A percentile compares a stretch with the other conserved stretches of the same genome.
phyloP scores from a whole-genome alignment of 208 protist genomes.

The Spongospora subterranea region DNA sequence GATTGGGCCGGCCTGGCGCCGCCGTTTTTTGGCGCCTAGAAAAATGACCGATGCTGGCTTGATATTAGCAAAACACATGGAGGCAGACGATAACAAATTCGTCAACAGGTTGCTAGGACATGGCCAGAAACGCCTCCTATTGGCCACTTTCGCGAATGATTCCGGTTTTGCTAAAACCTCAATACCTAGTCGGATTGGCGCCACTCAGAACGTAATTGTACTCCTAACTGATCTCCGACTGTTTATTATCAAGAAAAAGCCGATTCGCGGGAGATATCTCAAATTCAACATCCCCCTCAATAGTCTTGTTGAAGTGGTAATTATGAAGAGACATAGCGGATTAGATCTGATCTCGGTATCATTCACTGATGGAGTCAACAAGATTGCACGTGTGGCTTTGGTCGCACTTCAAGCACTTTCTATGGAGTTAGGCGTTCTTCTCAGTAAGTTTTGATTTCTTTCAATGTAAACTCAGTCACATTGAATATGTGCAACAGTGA shows the following conservation, averaged over 20 bases:
- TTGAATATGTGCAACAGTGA: neutral
- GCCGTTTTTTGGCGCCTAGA: no score
- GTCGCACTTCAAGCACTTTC: neutral
- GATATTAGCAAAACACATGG: conserved; percentile 38
- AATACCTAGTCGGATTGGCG: neutral
- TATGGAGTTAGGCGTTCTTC: neutral
- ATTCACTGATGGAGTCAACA: conserved; percentile 16
- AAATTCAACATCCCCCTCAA: conserved; percentile 39
- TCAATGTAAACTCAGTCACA: neutral
- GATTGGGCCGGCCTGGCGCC: no score
- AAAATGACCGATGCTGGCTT: conserved; percentile 7
- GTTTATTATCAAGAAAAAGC: neutral
- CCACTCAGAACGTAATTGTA: neutral
- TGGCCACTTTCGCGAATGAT: neutral
- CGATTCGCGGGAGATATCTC: neutral
- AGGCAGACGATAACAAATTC: neutral
- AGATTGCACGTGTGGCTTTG: neutral
- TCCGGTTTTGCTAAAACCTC: neutral
- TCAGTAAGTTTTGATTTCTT: neutral
- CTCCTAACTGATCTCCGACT: conserved; percentile 18
- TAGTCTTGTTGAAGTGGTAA: neutral
- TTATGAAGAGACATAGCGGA: neutral
- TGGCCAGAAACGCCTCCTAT: neutral
- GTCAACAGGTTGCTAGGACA: neutral
- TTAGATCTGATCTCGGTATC: neutral